Evolutionary conservation across 805 yeast genomes (phyloP).

Genomic region (Pichia membranifaciens): DNA sequence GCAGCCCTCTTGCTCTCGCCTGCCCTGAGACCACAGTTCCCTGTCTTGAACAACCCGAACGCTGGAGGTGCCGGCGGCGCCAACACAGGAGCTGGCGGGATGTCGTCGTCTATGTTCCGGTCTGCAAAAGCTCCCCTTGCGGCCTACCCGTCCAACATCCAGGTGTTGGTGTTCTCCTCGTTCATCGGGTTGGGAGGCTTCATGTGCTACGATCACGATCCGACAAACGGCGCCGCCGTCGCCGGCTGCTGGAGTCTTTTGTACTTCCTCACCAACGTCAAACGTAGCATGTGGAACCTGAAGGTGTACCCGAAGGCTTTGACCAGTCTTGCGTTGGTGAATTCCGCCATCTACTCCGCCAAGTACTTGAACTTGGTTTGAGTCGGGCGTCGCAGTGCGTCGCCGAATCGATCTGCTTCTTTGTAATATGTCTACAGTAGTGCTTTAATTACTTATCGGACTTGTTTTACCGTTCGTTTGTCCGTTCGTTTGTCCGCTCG

Average conservation of each 20-base stretch:
- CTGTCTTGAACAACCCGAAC: constrained; percentile 1
- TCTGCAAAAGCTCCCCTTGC: neutral
- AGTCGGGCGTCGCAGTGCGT: neutral
- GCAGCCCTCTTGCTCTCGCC: constrained; percentile 29
- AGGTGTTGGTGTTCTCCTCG: constrained; percentile 47
- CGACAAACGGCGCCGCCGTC: constrained; percentile 75
- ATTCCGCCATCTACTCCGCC: constrained; percentile 65
- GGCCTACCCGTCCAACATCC: constrained; percentile 25
- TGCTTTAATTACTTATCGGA: too few relatives aligned
- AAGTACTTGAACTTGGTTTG: constrained; percentile 19
- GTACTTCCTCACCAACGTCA: constrained; percentile 67
- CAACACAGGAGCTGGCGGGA: constrained; percentile 14
- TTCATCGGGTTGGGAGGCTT: constrained; percentile 64
- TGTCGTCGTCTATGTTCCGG: neutral
- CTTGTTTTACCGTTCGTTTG: too few relatives aligned
- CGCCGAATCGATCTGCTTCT: too few relatives aligned
- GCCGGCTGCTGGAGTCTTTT: constrained; percentile 74
- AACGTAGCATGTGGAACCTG: constrained; percentile 46
- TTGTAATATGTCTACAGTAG: too few relatives aligned
- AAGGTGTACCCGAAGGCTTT: constrained; percentile 59
- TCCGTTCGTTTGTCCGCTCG: too few relatives aligned
- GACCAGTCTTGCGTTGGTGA: constrained; percentile 52
- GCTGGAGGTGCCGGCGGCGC: too few relatives aligned
- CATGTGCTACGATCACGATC: constrained; percentile 72
- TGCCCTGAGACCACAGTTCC: constrained; percentile 18